Evolutionary conservation across 2,329 filamentous ascomycete species (phyloP), one percentile per base, ranked within the genome.

Genomic region (Raffaelea albimanens): DNA sequence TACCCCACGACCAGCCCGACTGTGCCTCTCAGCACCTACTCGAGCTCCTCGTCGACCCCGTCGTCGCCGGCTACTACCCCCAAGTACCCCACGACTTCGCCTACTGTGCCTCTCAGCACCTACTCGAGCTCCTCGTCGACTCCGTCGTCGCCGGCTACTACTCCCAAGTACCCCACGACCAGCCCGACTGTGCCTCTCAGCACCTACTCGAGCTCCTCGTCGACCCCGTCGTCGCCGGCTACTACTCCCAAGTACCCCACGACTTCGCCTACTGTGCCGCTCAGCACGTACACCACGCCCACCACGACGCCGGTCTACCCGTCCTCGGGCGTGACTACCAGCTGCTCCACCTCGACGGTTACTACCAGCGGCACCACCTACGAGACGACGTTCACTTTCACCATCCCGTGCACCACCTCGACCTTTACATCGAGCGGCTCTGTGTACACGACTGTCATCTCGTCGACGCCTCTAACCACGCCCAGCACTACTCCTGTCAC

Each of bases 141-240:
- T 3, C 22, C 33, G 43, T 10, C 31, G 29, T 43, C 40, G 44
- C 45, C 16, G 45, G 44, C 42, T 44, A 34, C 21, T 47, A 18
- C 25, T 34, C 46, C 13, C 8, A 47, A 48, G 19, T 40, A 38
- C 34, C 34, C 34, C 34, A 38, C 34, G 3, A 29, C 41, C 13
- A 44, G 19, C 11, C 13, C 29, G 19, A 31, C 42, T 10, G 42
- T 44, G 4, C 42, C 42, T 1, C 29, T 44, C 29, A 34, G 22
- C 31, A 44, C 42, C 2, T 38, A 16, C 3, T 41, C 40, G 2
- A 41, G 13, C 2, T 33, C 41, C 11, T 19, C 41, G 25, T n/a
- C 25, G 19, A 33, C 29, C 3, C 13, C 25, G 25, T 29, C 25
- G 25, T 7, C 25, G 7, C 25, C 25, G 7, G 25, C 25, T 29